These are phyloP conservation scores for Komagataea norvegica DNA, from an alignment of 1,139 yeast species.

Conservation along the genomic window DNA sequence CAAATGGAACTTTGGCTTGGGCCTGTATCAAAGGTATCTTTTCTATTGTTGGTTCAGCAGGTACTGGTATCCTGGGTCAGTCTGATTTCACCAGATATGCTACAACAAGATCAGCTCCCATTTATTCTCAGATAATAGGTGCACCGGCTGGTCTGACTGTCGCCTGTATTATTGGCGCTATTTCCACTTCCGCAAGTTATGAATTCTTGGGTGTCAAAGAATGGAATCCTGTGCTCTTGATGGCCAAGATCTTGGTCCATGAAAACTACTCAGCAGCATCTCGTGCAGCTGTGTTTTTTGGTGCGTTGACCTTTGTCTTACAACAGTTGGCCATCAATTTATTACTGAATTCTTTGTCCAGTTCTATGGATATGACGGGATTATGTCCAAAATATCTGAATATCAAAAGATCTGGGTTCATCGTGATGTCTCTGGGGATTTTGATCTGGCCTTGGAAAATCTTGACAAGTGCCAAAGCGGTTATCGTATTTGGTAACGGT, in stretches of 20 bases:
- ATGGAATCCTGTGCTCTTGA: slow-evolving; percentile 34
- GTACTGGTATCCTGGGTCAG: slow-evolving; percentile 33
- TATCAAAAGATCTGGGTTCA: slow-evolving; percentile 29
- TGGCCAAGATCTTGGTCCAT: slow-evolving; percentile 27
- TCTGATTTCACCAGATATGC: slow-evolving; percentile 34
- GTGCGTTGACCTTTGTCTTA: slow-evolving; percentile 29
- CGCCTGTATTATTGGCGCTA: slow-evolving; percentile 28
- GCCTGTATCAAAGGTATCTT: slow-evolving; percentile 24
- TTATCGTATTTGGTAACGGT: slow-evolving; percentile 30
- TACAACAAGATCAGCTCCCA: slow-evolving; percentile 26
- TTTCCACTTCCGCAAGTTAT: slow-evolving; percentile 33
- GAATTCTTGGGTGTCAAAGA: slow-evolving; percentile 28
- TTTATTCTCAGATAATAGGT: slow-evolving; percentile 30
- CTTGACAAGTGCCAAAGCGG: slow-evolving; percentile 30
- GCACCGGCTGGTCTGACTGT: slow-evolving; percentile 29
- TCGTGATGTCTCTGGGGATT: slow-evolving; percentile 27
- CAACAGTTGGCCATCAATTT: slow-evolving; percentile 35
- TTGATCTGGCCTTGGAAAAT: slow-evolving; percentile 35
- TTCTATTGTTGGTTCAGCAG: slow-evolving; percentile 30
- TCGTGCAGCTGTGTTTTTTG: slow-evolving; percentile 33
- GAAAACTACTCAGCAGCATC: slow-evolving; percentile 26
- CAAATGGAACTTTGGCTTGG: slow-evolving; percentile 20
- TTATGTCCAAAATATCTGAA: slow-evolving; percentile 32
- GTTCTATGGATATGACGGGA: slow-evolving; percentile 34
- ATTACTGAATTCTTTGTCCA: slow-evolving; percentile 26